Evolutionary conservation across 176 grass and related monocot species (phyloP).

Genomic region (Oryza glumipatula): DNA sequence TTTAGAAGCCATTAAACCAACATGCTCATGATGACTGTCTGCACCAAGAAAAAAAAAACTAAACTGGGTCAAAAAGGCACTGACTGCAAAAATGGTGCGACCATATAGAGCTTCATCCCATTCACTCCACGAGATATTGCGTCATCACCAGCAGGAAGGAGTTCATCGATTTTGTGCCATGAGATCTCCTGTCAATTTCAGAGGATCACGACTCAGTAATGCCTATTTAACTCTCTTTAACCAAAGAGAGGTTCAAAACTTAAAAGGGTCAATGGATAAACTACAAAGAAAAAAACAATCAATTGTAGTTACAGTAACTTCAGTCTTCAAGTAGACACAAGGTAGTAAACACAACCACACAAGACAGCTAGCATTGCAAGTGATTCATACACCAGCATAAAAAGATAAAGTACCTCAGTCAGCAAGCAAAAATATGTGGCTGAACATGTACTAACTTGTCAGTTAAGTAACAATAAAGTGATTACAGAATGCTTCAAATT

Average conservation of each 20-base stretch:
- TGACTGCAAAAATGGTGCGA: slow-evolving; percentile 90
- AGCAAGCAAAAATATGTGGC: background rate
- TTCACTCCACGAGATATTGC: slow-evolving; percentile 79
- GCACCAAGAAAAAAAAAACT: background rate
- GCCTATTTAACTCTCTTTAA: slow-evolving; percentile 23
- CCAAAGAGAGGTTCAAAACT: background rate
- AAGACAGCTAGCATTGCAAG: background rate
- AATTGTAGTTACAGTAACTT: slow-evolving; percentile 8
- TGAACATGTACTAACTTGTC: background rate
- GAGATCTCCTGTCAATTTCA: slow-evolving; percentile 78
- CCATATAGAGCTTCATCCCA: slow-evolving; percentile 98
- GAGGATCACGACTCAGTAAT: slow-evolving; percentile 22
- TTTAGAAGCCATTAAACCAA: background rate
- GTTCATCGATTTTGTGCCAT: slow-evolving; percentile 92
- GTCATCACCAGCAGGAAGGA: slow-evolving; percentile 82
- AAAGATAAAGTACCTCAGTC: background rate
- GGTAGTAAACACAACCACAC: background rate
- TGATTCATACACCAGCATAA: background rate
- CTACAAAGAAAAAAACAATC: background rate
- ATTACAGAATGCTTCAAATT: background rate
- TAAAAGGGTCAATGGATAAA: background rate
- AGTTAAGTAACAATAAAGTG: background rate
- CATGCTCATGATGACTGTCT: background rate
- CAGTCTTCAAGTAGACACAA: slow-evolving; percentile 17
- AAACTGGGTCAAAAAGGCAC: slow-evolving; percentile 32